A percentile compares a stretch with the other conserved stretches of the same genome.
These are phyloP conservation scores for Tagetes patula DNA, from an alignment of 129 eudicot species.

Conservation along the genomic window DNA sequence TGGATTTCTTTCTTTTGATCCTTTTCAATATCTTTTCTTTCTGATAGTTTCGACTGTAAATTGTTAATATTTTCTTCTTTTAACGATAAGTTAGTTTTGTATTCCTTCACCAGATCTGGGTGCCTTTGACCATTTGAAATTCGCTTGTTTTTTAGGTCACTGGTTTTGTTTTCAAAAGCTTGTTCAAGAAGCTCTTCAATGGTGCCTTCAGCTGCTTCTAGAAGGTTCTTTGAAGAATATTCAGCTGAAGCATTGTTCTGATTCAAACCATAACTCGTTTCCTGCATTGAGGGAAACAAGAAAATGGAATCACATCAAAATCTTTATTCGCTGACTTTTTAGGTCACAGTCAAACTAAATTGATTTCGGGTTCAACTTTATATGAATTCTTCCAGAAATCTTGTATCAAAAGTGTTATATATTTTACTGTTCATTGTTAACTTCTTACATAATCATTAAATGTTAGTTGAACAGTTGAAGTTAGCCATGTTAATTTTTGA, in stretches of 20 bases:
- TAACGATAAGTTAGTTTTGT: slow-evolving; percentile 38
- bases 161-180: slow-evolving; percentile 46
- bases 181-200: slow-evolving; percentile 78
- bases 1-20: slow-evolving; percentile 48
- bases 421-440: background rate
- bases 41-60: slow-evolving; percentile 42
- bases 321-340: background rate
- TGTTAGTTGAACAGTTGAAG: slow-evolving; percentile 13
- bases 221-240: slow-evolving; percentile 60
- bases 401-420: background rate
- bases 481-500: background rate
- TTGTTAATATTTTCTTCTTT: slow-evolving; percentile 60
- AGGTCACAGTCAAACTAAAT: background rate
- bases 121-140: slow-evolving; percentile 36
- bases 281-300: slow-evolving; percentile 42
- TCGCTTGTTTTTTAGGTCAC: slow-evolving; percentile 45
- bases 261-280: slow-evolving; percentile 43
- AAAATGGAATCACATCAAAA: slow-evolving; percentile 10
- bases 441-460: background rate
- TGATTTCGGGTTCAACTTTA: background rate
- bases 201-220: slow-evolving; percentile 74
- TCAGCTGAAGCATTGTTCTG: slow-evolving; percentile 42
- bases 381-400: background rate
- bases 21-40: slow-evolving; percentile 27
- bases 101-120: slow-evolving; percentile 45